Conservation (phyloP, 768 basidiomycete species). For the Russula abietina region DNA sequence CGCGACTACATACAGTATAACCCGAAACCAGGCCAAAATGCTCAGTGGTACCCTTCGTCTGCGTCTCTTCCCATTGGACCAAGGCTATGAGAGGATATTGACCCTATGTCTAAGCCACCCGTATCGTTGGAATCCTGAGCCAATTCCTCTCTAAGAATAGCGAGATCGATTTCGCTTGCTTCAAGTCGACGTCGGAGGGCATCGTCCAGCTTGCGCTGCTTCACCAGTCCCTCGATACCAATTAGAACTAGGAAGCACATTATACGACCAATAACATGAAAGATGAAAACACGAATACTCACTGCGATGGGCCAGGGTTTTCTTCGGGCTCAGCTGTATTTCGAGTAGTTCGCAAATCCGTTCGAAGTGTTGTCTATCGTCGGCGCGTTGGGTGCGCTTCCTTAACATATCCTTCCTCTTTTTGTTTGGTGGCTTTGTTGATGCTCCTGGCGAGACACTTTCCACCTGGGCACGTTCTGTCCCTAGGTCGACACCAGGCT, state of each 20-base stretch:
- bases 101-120: neutral
- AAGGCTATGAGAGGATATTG: neutral
- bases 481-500: neutral
- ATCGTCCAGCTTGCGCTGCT: neutral
- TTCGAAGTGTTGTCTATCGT: neutral
- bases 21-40: too few relatives aligned
- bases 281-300: neutral
- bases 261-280: neutral
- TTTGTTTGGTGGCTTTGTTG: neutral
- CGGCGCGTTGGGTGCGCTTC: neutral
- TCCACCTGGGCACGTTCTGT: neutral
- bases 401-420: neutral
- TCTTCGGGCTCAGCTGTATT: neutral
- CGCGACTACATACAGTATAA: too few relatives aligned
- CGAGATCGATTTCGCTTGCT: neutral
- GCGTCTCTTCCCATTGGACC: neutral
- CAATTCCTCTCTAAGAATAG: neutral
- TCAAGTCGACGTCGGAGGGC: neutral
- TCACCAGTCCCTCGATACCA: neutral
- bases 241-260: neutral
- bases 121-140: neutral
- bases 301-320: slow-evolving; percentile 1
- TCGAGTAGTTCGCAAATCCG: neutral
- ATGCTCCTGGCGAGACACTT: neutral
- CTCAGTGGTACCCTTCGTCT: neutral